phyloP scores from a whole-genome alignment of 2,329 filamentous ascomycete species.

The Botrytis squamosa region DNA sequence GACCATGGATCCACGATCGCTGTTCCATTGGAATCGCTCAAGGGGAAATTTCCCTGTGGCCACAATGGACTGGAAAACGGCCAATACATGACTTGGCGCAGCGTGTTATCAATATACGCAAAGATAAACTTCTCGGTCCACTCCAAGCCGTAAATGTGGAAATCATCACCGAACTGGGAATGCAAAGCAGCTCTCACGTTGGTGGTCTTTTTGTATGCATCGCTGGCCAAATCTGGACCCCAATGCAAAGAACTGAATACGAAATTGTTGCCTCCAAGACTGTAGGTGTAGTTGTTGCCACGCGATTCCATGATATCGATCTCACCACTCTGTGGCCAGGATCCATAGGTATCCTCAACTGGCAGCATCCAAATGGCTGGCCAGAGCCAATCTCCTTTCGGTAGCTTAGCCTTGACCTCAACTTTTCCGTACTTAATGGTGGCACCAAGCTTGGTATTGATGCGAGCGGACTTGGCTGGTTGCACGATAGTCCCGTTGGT shows the following conservation, averaged over 20 bases:
- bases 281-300: constrained; percentile 77
- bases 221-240: constrained; percentile 69
- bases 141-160: constrained; percentile 81
- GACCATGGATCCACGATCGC: constrained; percentile 63
- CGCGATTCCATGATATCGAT: constrained; percentile 81
- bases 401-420: constrained; percentile 75
- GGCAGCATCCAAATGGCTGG: constrained; percentile 92
- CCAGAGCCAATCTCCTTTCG: constrained; percentile 83
- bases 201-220: constrained; percentile 82
- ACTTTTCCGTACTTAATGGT: constrained; percentile 78
- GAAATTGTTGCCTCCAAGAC: constrained; percentile 77
- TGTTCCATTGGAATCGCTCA: constrained; percentile 63
- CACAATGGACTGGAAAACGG: constrained; percentile 70
- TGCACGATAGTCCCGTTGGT: constrained; percentile 77
- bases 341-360: constrained; percentile 66
- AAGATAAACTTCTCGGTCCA: constrained; percentile 89
- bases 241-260: constrained; percentile 78
- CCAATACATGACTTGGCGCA: constrained; percentile 77
- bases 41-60: constrained; percentile 66
- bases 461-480: constrained; percentile 73
- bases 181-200: constrained; percentile 73
- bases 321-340: constrained; percentile 77
- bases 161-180: constrained; percentile 66
- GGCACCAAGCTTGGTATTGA: constrained; percentile 72
- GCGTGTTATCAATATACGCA: constrained; percentile 77